phyloP scores from a whole-genome alignment of 306 rosid species.

The Fagus sylvatica region DNA sequence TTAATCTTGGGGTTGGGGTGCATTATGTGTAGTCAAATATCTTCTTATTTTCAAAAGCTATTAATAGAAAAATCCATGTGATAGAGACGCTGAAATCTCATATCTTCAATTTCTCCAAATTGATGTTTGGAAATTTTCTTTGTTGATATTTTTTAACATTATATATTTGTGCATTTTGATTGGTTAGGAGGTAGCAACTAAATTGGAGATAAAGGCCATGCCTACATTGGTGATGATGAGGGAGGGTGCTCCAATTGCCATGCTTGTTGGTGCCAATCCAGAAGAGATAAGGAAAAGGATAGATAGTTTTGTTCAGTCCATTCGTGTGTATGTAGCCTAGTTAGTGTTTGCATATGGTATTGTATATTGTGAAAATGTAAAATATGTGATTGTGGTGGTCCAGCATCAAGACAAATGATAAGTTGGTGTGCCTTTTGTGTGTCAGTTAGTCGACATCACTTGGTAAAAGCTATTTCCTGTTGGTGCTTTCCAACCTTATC shows the following conservation, averaged over 20 bases:
- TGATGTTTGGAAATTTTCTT: conserved; percentile 9
- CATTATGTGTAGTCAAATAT: not conserved
- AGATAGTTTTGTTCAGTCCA: conserved; percentile 50
- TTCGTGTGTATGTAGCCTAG: conserved; percentile 45
- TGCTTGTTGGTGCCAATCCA: conserved; percentile 89
- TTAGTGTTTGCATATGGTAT: conserved; percentile 8
- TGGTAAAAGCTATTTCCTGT: no score
- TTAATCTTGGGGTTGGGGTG: no score
- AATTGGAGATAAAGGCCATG: conserved; percentile 77
- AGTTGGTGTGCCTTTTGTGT: not conserved
- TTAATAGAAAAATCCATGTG: conserved; percentile 1
- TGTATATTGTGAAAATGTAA: conserved; percentile 20
- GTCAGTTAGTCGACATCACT: no score
- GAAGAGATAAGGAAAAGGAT: conserved; percentile 90
- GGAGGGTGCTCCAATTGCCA: conserved; percentile 53
- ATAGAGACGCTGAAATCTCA: conserved; percentile 5
- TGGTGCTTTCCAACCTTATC: no score
- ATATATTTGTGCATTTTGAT: conserved; percentile 7
- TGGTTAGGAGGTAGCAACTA: conserved; percentile 76
- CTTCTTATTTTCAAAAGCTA: not conserved
- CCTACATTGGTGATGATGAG: conserved; percentile 78
- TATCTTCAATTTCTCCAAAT: not conserved
- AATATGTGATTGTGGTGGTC: conserved; percentile 30
- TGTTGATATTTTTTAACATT: not conserved
- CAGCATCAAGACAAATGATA: conserved; percentile 1